Base-by-base conservation (phyloP, 331 rosid species). In the Phaseolus coccineus region DNA sequence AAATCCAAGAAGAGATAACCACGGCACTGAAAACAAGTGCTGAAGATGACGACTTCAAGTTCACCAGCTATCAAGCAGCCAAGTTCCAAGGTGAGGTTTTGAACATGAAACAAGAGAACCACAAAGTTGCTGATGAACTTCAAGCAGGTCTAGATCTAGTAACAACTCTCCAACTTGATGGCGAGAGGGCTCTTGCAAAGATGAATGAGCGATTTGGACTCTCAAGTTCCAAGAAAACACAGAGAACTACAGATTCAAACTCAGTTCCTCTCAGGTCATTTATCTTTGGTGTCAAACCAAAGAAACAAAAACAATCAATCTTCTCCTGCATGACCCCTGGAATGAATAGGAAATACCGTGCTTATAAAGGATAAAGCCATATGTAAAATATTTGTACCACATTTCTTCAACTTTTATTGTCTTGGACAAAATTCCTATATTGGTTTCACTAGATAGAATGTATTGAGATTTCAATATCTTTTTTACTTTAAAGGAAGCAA, bases 71-170 rank as follows among this genome's bases (percentile, higher is more conserved):
- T 80, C 98, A 96, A 85, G 99, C 98, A 50, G 99, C 99, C 39
- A 91, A 96, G 88, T 96, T 93, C 78, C 97, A 93, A 84, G 99
- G 99, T 1, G 99, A 96, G 88, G 82, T 96, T 64, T 66, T 96
- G 90, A 96, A 96, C 85, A 96, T 96, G 99, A 96, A 93, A 77
- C 98, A 96, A 84, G 99, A 91, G 88, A 96, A 96, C 75, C 77
- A 96, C 87, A 91, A 57, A 86, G 98, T 93, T 62, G 98, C 85
- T 6, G 91, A 89, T 82, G 99, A 90, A 87, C 84, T 96, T 76
- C 97, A 96, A 82, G 82, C 96, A 15, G 99, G 97, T 27, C 55
- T 91, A 6, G 99, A 93, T 69, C 91, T 86, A 65, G 85, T 87
- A 68, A 88, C 94, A 55, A 56, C 90, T 8, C 91, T 96, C 65